Evolutionary conservation across 352 stramenopile species (phyloP).

Genomic region (Phytophthora meadii): DNA sequence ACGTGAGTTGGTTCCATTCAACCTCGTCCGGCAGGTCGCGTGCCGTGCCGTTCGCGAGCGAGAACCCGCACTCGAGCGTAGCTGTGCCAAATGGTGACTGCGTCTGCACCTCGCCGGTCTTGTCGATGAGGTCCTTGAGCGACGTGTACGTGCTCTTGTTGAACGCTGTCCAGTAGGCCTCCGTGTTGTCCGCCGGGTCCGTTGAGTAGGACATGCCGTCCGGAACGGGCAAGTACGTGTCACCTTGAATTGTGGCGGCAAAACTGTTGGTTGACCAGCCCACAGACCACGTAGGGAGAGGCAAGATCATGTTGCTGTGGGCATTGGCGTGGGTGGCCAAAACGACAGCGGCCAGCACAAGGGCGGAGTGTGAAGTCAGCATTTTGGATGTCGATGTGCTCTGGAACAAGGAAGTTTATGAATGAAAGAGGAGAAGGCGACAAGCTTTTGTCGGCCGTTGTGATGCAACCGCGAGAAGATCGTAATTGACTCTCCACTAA

Average conservation of each 20-base stretch:
- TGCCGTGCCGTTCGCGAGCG: slow-evolving; percentile 25
- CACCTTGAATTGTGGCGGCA: slow-evolving; percentile 41
- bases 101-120: slow-evolving; percentile 20
- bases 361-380: slow-evolving; percentile 10
- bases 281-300: slow-evolving; percentile 32
- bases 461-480: background rate
- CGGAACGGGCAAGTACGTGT: slow-evolving; percentile 34
- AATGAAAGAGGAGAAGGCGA: slow-evolving; percentile 6
- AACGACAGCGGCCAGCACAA: slow-evolving; percentile 13
- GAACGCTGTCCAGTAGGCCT: slow-evolving; percentile 36
- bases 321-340: slow-evolving; percentile 9
- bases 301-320: slow-evolving; percentile 42
- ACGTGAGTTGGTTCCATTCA: slow-evolving; percentile 47
- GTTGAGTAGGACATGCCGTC: slow-evolving; percentile 41
- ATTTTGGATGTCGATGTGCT: slow-evolving; percentile 13
- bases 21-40: slow-evolving; percentile 41
- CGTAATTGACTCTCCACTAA: slow-evolving; percentile 10
- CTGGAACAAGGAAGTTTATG: slow-evolving; percentile 5
- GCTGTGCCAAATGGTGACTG: slow-evolving; percentile 18
- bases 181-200: slow-evolving; percentile 28
- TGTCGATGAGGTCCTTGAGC: slow-evolving; percentile 29
- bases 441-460: background rate
- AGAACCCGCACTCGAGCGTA: slow-evolving; percentile 24
- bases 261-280: slow-evolving; percentile 39
- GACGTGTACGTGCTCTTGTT: slow-evolving; percentile 36